These are phyloP conservation scores for Sclerotinia glacialis DNA, from an alignment of 2,329 filamentous ascomycete genomes.

Conservation along the genomic window DNA sequence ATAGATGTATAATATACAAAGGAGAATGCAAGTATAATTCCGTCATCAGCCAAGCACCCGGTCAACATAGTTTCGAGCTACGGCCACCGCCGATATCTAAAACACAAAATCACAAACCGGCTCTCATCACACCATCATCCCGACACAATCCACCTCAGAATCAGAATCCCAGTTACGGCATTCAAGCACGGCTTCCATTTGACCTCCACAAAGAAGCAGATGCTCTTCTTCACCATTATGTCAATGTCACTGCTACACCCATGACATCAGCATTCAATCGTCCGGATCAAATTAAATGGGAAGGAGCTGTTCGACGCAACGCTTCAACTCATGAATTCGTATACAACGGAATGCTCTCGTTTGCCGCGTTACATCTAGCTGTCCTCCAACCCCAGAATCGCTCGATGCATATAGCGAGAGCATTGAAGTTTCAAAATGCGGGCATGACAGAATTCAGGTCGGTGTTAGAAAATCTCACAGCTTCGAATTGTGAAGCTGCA, in stretches of 20 bases:
- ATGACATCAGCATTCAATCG: slow-evolving; percentile 15
- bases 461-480: neutral
- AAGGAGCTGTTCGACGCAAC: slow-evolving; percentile 1
- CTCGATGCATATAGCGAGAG: neutral
- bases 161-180: neutral
- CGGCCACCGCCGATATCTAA: neutral
- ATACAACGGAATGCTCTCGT: slow-evolving; percentile 20
- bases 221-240: slow-evolving; percentile 15
- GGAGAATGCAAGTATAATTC: slow-evolving; percentile 19
- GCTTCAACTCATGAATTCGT: slow-evolving; percentile 12
- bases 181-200: slow-evolving; percentile 7
- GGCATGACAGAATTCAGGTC: slow-evolving; percentile 5
- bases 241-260: slow-evolving; percentile 11
- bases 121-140: slow-evolving; percentile 4
- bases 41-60: slow-evolving; percentile 8
- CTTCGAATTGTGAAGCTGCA: slow-evolving; percentile 9
- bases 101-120: neutral
- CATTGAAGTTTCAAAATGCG: slow-evolving; percentile 12
- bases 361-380: slow-evolving; percentile 14
- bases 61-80: slow-evolving; percentile 17
- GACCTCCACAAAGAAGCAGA: neutral
- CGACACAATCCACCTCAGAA: neutral
- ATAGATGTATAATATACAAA: slow-evolving; percentile 18
- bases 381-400: slow-evolving; percentile 1
- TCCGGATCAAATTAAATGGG: slow-evolving; percentile 11